These are phyloP conservation scores for Sphenostylis stenocarpa DNA, from an alignment of 306 rosid genomes.

Conservation along the genomic window DNA sequence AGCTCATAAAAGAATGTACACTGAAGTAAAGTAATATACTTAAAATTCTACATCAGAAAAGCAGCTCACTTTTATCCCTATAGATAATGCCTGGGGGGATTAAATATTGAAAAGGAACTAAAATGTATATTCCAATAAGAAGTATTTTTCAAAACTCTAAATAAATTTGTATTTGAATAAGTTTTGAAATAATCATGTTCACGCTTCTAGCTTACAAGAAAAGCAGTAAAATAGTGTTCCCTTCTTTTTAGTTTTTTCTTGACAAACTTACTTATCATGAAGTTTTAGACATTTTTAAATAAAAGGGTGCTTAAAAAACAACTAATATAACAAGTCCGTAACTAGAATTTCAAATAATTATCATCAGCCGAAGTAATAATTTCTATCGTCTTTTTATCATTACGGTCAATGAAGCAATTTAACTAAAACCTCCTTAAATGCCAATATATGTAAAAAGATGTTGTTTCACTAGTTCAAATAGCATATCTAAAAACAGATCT, in stretches of 20 bases:
- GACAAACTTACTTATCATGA: not conserved
- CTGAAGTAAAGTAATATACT: not conserved
- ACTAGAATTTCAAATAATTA: no score
- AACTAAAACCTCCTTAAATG: not conserved
- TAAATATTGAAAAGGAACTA: not conserved
- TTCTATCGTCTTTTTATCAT: not conserved
- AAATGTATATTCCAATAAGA: not conserved
- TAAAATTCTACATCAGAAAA: no score
- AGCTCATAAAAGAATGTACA: not conserved
- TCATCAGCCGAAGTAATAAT: not conserved
- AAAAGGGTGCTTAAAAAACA: no score
- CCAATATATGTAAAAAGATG: not conserved
- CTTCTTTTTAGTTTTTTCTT: not conserved
- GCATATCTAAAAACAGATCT: slow-evolving; percentile 15
- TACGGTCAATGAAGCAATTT: not conserved
- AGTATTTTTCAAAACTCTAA: not conserved
- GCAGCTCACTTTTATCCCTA: not conserved
- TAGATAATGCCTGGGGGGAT: not conserved
- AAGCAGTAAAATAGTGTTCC: not conserved
- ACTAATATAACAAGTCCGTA: no score
- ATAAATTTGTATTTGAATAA: not conserved
- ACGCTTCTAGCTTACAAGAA: not conserved
- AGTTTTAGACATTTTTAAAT: no score
- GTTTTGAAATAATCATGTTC: not conserved
- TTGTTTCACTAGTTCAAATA: not conserved